A percentile compares a stretch with the other conserved stretches of the same genome.
These are phyloP conservation scores for Ophiostoma perfectum DNA, from an alignment of 2,329 filamentous ascomycete species.

Conservation along the genomic window DNA sequence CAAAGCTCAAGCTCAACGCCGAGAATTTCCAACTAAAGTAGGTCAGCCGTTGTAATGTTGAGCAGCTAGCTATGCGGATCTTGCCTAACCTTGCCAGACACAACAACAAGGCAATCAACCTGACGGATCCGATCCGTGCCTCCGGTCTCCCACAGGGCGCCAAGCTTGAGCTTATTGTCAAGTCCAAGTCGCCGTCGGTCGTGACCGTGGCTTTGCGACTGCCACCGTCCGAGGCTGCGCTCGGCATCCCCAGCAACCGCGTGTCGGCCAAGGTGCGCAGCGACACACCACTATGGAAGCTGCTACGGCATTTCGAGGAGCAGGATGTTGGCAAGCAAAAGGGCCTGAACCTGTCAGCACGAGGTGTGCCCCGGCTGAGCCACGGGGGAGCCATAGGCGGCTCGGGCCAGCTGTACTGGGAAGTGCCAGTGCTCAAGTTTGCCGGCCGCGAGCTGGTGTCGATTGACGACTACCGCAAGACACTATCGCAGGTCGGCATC, in stretches of 20 bases:
- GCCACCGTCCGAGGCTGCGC: conserved; percentile 61
- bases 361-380: conserved; percentile 62
- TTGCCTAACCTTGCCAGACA: conserved; percentile 45
- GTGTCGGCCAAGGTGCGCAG: conserved; percentile 82
- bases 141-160: conserved; percentile 79
- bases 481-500: conserved; percentile 77
- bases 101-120: conserved; percentile 78
- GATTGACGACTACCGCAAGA: conserved; percentile 82
- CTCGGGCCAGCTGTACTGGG: conserved; percentile 77
- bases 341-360: conserved; percentile 74
- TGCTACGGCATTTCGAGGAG: conserved; percentile 85
- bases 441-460: conserved; percentile 73
- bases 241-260: conserved; percentile 56
- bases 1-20: conserved; percentile 67
- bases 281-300: conserved; percentile 80
- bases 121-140: conserved; percentile 77
- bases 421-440: conserved; percentile 77
- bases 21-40: conserved; percentile 79
- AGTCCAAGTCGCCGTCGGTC: conserved; percentile 76
- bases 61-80: too few species aligned
- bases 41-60: conserved; percentile 25
- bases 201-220: conserved; percentile 87
- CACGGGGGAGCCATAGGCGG: conserved; percentile 40
- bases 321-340: conserved; percentile 56
- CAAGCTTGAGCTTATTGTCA: conserved; percentile 84